Conservation (phyloP, 176 grass and related monocot species). For the Oryza meyeriana region DNA sequence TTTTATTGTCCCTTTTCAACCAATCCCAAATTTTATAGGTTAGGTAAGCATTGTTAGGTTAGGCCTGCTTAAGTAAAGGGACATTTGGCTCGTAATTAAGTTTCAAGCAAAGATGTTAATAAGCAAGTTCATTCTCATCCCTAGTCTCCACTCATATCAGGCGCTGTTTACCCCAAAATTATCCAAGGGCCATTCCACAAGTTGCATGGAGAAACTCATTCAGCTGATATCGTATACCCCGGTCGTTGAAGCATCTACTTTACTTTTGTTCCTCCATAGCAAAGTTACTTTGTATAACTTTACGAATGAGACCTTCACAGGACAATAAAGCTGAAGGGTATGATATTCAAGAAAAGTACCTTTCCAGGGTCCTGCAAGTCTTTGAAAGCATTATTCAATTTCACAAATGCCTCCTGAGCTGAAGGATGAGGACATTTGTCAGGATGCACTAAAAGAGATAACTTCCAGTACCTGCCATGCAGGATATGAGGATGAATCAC, state of each 20-base stretch:
- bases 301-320: background rate
- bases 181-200: background rate
- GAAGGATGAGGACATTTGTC: conserved; percentile 95
- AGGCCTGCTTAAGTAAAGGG: too few species aligned
- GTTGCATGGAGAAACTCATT: background rate
- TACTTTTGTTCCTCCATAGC: background rate
- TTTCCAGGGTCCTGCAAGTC: conserved; percentile 91
- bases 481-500: conserved; percentile 22
- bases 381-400: conserved; percentile 93
- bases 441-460: conserved; percentile 91
- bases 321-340: background rate
- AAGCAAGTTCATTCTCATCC: background rate
- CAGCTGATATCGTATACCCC: background rate
- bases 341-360: conserved; percentile 41
- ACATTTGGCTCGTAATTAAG: background rate
- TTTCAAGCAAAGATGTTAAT: background rate
- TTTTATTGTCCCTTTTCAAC: background rate
- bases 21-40: conserved; percentile 3
- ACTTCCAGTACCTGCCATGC: conserved; percentile 88
- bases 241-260: background rate
- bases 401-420: conserved; percentile 86
- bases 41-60: too few species aligned
- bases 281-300: background rate
- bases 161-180: background rate
- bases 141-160: background rate